Base-by-base conservation (phyloP, 2,329 filamentous ascomycete species). In the Aplosporella prunicola region DNA sequence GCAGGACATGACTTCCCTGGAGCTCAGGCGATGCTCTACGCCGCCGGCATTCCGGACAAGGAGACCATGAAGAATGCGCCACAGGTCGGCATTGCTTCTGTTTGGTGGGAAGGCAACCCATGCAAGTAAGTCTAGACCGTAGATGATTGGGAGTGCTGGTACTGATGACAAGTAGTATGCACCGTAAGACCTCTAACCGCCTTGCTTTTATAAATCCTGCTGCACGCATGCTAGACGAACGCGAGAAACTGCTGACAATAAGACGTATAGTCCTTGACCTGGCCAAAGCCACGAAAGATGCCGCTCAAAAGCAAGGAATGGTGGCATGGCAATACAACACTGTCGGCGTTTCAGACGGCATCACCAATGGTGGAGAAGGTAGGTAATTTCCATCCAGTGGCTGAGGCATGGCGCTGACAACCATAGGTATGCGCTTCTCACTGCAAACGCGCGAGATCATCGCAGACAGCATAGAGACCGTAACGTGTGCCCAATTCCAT, bases 101-200 rank as follows among this genome's bases (percentile, higher is more conserved):
- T 95, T 4, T 95, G 88, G 88, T 96, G 88, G 88, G 87, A 95
- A 62, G 89, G 89, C 18, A 95, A 95, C 57, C 85, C 89, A 24
- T 95, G 88, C 76, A 94, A 94, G 80, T 84, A 62, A 64, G 79
- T 14, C 34, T 15, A 32, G 24, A n/a, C 20, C 25, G 31, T 10
- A 9, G 8, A 15, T 8, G 8, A 24, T 7, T 9, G 11, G 27
- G 18, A 16, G 27, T 14, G 9, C 10, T 16, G 27, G 32, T 40
- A 22, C 35, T 9, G 11, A 20, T 32, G 5, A 5, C 22, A 14
- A 5, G 11, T 50, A 71, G 68, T 51, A 74, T 66, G 60, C 69
- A 74, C 50, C 59, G 58, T 62, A 52, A 53, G 58, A 56, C 31
- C n/a, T n/a, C n/a, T n/a, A n/a, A n/a, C n/a, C n/a, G n/a, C n/a